Evolutionary conservation across 2,329 filamentous ascomycete species (phyloP).

Genomic region (Stylonectria norvegica): DNA sequence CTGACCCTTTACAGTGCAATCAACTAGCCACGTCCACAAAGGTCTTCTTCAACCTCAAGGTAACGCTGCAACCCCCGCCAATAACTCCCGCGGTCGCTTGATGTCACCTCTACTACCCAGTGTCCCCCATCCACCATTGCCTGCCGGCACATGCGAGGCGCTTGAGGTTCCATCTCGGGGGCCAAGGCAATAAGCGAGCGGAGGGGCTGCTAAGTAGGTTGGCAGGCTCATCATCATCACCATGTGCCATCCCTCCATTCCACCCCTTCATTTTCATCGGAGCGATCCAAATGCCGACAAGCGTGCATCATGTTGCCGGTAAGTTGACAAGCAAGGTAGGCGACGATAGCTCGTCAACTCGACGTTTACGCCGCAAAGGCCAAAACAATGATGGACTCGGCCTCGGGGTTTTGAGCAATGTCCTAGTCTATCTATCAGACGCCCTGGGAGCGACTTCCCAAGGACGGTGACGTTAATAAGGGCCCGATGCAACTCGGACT

Average conservation of each 20-base stretch:
- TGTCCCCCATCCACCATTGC: conserved; percentile 18
- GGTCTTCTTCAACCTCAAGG: no score
- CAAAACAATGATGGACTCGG: background rate
- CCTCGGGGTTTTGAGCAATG: no score
- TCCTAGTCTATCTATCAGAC: background rate
- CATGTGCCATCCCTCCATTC: no score
- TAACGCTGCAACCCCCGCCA: conserved; percentile 10
- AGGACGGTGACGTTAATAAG: background rate
- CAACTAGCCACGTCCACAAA: no score
- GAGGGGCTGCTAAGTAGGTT: conserved; percentile 16
- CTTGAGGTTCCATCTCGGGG: conserved; percentile 14
- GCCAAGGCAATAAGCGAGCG: no score
- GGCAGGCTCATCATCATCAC: no score
- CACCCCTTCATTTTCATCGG: no score
- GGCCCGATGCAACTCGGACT: background rate
- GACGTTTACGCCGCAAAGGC: background rate
- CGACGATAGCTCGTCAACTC: no score
- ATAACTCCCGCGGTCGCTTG: conserved; percentile 14
- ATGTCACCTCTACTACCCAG: conserved; percentile 14
- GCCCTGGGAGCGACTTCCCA: background rate
- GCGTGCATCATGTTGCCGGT: no score
- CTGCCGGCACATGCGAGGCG: conserved; percentile 25
- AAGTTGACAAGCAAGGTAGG: no score
- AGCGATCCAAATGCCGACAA: no score
- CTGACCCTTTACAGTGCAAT: no score